These are phyloP conservation scores for Gossypium thurberi DNA, from an alignment of 345 rosid genomes.

Conservation along the genomic window DNA sequence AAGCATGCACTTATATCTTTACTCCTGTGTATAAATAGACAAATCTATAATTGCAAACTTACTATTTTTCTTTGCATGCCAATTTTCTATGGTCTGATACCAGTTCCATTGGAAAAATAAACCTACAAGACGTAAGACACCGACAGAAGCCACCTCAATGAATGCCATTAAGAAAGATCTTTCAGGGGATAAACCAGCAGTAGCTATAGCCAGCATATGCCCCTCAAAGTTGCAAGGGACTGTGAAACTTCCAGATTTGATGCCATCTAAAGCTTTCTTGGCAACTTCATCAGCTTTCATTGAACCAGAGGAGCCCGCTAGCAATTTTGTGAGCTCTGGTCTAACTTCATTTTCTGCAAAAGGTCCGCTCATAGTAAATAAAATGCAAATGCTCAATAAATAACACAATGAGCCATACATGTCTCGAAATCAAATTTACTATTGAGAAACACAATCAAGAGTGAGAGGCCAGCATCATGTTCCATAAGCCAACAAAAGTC, in stretches of 20 bases:
- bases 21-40: not conserved
- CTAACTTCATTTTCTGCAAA: conserved; percentile 54
- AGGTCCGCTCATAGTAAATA: not conserved
- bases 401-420: not conserved
- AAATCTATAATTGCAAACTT: not conserved
- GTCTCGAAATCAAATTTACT: not conserved
- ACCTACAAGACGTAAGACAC: conserved; percentile 42
- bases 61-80: conserved; percentile 29
- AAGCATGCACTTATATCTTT: not conserved
- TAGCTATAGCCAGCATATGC: conserved; percentile 44
- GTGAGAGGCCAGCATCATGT: no score
- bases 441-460: not conserved
- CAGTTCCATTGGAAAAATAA: conserved; percentile 71
- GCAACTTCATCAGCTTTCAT: conserved; percentile 86
- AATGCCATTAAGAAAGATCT: conserved; percentile 68
- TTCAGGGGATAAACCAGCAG: conserved; percentile 77
- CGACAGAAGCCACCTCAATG: conserved; percentile 52
- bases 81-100: conserved; percentile 55
- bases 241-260: conserved; percentile 55
- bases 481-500: not conserved
- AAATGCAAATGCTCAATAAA: not conserved
- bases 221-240: conserved; percentile 80
- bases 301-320: conserved; percentile 52
- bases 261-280: conserved; percentile 58
- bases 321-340: conserved; percentile 54